These are phyloP conservation scores for Calocera cornea DNA, from an alignment of 768 basidiomycete genomes.

Conservation along the genomic window DNA sequence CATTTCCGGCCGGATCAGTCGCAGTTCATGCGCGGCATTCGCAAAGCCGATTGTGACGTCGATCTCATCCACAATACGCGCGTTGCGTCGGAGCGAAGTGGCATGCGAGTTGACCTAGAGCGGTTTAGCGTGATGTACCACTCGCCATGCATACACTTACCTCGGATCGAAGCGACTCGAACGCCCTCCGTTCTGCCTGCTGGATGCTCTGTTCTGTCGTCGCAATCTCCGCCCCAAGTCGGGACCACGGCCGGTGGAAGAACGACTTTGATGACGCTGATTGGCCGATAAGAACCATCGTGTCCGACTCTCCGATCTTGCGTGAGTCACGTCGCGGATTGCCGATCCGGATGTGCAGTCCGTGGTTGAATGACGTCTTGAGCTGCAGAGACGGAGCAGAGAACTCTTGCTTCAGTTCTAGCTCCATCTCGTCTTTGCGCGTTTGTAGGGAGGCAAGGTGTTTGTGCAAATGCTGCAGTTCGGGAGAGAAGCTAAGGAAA, in stretches of 20 bases:
- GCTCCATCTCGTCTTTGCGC: slow-evolving; percentile 41
- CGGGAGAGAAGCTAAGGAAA: slow-evolving; percentile 44
- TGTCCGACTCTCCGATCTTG: slow-evolving; percentile 31
- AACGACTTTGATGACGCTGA: slow-evolving; percentile 28
- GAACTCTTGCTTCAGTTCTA: slow-evolving; percentile 38
- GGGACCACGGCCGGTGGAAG: slow-evolving; percentile 59
- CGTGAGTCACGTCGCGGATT: slow-evolving; percentile 48
- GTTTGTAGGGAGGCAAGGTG: slow-evolving; percentile 33
- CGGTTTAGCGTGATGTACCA: neutral
- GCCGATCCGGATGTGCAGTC: slow-evolving; percentile 61
- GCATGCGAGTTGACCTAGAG: slow-evolving; percentile 49
- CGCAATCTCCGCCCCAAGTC: slow-evolving; percentile 53
- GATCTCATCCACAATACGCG: slow-evolving; percentile 70
- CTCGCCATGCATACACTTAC: slow-evolving; percentile 26
- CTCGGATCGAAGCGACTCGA: slow-evolving; percentile 53
- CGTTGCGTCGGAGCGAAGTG: slow-evolving; percentile 50
- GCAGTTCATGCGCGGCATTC: slow-evolving; percentile 60
- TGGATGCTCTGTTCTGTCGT: slow-evolving; percentile 41
- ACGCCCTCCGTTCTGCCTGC: slow-evolving; percentile 56
- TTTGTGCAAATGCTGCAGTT: slow-evolving; percentile 38
- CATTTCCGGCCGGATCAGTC: slow-evolving; percentile 57
- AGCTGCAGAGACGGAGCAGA: slow-evolving; percentile 57
- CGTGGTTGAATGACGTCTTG: slow-evolving; percentile 50
- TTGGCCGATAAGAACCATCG: neutral
- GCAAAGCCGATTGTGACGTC: slow-evolving; percentile 77